Conservation (phyloP, 176 grass and related monocot species). For the Miscanthus lutarioriparius region DNA sequence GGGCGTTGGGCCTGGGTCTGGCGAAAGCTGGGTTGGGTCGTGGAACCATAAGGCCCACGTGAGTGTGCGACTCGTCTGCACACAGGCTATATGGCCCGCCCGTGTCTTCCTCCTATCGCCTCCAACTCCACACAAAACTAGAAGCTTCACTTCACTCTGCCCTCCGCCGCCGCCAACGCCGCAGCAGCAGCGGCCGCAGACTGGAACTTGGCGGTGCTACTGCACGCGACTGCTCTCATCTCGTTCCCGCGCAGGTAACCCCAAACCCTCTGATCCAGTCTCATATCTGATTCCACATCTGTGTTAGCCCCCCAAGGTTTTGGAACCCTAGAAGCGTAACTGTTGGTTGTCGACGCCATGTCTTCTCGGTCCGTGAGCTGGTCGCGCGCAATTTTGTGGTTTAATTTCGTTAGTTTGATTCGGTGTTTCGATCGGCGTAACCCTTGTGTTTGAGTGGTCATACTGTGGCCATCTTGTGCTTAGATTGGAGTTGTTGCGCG, state of each 20-base stretch:
- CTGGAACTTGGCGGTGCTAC: background rate
- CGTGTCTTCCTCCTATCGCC: background rate
- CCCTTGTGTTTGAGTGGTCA: background rate
- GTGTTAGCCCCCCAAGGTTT: background rate
- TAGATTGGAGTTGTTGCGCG: background rate
- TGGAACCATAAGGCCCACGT: background rate
- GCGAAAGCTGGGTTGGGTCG: background rate
- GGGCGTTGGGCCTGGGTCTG: background rate
- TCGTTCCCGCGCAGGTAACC: slow-evolving; percentile 16
- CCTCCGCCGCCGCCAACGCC: background rate
- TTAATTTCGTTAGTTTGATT: background rate
- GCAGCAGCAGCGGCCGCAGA: background rate
- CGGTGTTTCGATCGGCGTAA: background rate
- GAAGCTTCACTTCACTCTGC: background rate
- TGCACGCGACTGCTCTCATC: background rate
- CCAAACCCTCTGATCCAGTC: background rate
- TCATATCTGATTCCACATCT: background rate
- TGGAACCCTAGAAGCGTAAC: slow-evolving; percentile 27
- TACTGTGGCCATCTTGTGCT: background rate
- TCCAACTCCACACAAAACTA: background rate
- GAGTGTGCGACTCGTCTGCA: background rate
- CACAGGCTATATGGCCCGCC: background rate
- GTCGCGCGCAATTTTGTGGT: background rate
- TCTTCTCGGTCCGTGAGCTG: background rate
- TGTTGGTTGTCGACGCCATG: background rate